A percentile compares a stretch with the other conserved stretches of the same genome.
Conservation (phyloP, 257 asterid species). For the Plantago major region DNA sequence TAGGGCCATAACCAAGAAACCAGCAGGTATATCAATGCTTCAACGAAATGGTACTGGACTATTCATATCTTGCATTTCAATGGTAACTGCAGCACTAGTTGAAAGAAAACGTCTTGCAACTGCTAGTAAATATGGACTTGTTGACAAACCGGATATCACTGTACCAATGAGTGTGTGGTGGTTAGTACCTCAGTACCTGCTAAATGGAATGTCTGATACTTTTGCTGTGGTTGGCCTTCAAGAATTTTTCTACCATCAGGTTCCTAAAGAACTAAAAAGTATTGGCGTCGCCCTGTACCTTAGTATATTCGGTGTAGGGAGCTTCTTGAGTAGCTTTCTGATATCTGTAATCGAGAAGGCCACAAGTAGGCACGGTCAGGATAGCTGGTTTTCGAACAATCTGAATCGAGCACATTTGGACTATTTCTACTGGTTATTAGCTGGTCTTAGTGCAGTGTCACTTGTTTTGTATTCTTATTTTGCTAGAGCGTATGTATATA, state of each 20-base stretch:
- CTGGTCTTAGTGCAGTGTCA: constrained; percentile 26
- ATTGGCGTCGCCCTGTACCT: constrained; percentile 37
- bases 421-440: constrained; percentile 55
- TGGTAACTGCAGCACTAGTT: constrained; percentile 35
- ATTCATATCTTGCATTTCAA: constrained; percentile 21
- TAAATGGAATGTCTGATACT: constrained; percentile 32
- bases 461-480: constrained; percentile 23
- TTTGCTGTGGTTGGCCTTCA: constrained; percentile 45
- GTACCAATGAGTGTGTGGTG: constrained; percentile 59
- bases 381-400: constrained; percentile 47
- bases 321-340: constrained; percentile 48
- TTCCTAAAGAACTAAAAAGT: constrained; percentile 39
- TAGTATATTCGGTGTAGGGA: constrained; percentile 41
- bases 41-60: constrained; percentile 40
- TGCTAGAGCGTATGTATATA: constrained; percentile 32
- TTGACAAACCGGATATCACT: constrained; percentile 25
- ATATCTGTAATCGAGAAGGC: constrained; percentile 28
- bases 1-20: constrained; percentile 25
- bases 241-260: constrained; percentile 51
- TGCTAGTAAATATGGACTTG: constrained; percentile 22
- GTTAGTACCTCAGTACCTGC: constrained; percentile 55
- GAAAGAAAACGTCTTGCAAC: too few relatives aligned
- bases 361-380: constrained; percentile 25
- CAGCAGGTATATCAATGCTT: constrained; percentile 41
- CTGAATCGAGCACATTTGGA: constrained; percentile 47